Percentiles rank a stretch among this genome's conserved stretches.
phyloP scores from a whole-genome alignment of 306 rosid species.

The Castanospermum australe region DNA sequence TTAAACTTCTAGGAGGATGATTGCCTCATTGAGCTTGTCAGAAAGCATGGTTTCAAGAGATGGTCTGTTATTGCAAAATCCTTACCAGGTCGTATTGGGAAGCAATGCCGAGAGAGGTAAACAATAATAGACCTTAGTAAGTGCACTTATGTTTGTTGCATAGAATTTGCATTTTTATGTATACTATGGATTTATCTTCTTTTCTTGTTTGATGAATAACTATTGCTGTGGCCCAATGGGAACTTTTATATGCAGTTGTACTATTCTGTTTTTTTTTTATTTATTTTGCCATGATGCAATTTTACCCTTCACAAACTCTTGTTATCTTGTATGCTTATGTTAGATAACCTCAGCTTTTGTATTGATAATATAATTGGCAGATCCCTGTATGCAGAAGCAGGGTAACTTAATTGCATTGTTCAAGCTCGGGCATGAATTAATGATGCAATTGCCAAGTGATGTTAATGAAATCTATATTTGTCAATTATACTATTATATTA shows the following conservation, averaged over 20 bases:
- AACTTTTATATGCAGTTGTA: not conserved
- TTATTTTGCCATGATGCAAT: no score
- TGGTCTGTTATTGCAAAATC: slow-evolving; percentile 56
- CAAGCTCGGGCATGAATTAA: not conserved
- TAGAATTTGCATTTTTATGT: not conserved
- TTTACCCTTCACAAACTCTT: not conserved
- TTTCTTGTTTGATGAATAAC: not conserved
- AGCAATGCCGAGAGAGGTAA: slow-evolving; percentile 78
- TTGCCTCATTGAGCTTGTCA: slow-evolving; percentile 43
- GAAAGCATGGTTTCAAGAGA: slow-evolving; percentile 45
- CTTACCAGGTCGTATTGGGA: slow-evolving; percentile 65
- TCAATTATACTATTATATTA: not conserved
- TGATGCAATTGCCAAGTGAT: not conserved
- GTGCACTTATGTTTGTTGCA: not conserved
- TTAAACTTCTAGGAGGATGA: slow-evolving; percentile 56
- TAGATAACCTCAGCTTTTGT: not conserved
- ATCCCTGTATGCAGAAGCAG: not conserved
- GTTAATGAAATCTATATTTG: not conserved
- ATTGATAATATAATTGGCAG: not conserved
- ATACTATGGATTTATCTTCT: not conserved
- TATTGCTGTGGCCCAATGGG: not conserved
- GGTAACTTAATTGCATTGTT: not conserved
- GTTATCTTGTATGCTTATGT: not conserved
- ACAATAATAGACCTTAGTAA: not conserved
- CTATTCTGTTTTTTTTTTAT: no score